Evolutionary conservation across 495 filamentous ascomycete genomes (phyloP).

Genomic region (Aspergillus olivimuriae): DNA sequence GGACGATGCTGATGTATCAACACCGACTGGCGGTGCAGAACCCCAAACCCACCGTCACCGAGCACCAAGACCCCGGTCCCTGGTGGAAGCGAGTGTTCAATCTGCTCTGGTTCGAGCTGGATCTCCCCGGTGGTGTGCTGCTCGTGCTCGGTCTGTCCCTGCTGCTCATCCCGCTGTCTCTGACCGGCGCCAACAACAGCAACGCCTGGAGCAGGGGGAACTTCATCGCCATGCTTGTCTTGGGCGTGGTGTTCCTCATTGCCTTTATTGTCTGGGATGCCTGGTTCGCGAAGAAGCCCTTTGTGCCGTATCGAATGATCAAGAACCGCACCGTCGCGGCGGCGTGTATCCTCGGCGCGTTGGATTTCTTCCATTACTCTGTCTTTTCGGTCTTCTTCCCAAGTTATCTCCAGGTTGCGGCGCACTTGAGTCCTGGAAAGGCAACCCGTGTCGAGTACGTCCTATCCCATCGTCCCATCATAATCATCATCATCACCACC

Average conservation of each 20-base stretch:
- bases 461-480: background rate
- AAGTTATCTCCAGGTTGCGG: conserved; percentile 21
- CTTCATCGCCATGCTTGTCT: conserved; percentile 60
- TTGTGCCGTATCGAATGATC: conserved; percentile 63
- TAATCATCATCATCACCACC: background rate
- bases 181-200: conserved; percentile 18
- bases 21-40: conserved; percentile 6
- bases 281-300: conserved; percentile 60
- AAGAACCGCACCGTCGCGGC: conserved; percentile 54
- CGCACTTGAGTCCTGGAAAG: conserved; percentile 11
- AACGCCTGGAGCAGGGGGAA: conserved; percentile 53
- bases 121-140: conserved; percentile 15
- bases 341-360: conserved; percentile 18
- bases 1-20: conserved; percentile 18
- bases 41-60: background rate
- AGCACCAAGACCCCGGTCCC: conserved; percentile 2
- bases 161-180: conserved; percentile 16
- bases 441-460: conserved; percentile 22
- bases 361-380: conserved; percentile 23
- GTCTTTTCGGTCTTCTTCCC: conserved; percentile 22
- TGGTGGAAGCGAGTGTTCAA: conserved; percentile 13
- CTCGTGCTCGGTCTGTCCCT: conserved; percentile 17
- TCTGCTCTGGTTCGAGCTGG: conserved; percentile 17
- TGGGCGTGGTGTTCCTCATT: conserved; percentile 53
- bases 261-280: conserved; percentile 51